Conservation (phyloP, 192 early-diverging fungal genomes). For the Podila verticillata region DNA sequence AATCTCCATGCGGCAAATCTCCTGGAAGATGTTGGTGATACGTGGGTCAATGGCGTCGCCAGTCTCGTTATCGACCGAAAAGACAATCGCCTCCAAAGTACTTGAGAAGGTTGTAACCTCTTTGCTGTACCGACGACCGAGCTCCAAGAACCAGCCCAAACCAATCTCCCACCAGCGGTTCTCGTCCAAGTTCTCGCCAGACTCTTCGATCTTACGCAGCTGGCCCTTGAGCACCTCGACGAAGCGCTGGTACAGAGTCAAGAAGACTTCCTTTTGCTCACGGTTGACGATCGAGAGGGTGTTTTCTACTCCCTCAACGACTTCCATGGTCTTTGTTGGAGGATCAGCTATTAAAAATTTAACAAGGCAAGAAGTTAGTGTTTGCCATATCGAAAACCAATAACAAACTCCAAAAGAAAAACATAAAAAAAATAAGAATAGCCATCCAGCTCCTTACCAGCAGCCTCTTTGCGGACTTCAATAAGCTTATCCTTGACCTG, state of each 20-base stretch:
- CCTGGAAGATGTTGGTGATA: slow-evolving; percentile 46
- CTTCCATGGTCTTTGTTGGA: slow-evolving; percentile 37
- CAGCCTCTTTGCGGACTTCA: slow-evolving; percentile 48
- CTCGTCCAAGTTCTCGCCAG: slow-evolving; percentile 16
- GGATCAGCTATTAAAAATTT: slow-evolving; percentile 34
- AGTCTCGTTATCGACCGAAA: slow-evolving; percentile 50
- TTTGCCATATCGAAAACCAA: background rate
- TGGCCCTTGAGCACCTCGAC: slow-evolving; percentile 58
- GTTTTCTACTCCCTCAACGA: slow-evolving; percentile 59
- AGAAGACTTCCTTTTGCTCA: slow-evolving; percentile 87
- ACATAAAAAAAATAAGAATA: slow-evolving; percentile 3
- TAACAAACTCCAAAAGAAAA: slow-evolving; percentile 3
- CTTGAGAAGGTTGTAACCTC: slow-evolving; percentile 57
- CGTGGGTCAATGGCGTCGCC: slow-evolving; percentile 22
- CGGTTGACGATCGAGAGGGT: slow-evolving; percentile 72
- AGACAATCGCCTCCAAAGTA: slow-evolving; percentile 57
- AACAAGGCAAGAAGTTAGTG: background rate
- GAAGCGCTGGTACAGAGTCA: slow-evolving; percentile 77
- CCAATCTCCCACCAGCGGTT: slow-evolving; percentile 45
- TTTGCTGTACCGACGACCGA: slow-evolving; percentile 63
- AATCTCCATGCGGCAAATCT: slow-evolving; percentile 52
- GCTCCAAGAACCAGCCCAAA: slow-evolving; percentile 67
- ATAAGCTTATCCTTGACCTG: slow-evolving; percentile 70
- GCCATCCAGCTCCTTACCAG: slow-evolving; percentile 30
- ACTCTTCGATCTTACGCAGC: slow-evolving; percentile 30